Conservation (phyloP, 371 early-diverging fungal species). For the Chytridium lagenaria region DNA sequence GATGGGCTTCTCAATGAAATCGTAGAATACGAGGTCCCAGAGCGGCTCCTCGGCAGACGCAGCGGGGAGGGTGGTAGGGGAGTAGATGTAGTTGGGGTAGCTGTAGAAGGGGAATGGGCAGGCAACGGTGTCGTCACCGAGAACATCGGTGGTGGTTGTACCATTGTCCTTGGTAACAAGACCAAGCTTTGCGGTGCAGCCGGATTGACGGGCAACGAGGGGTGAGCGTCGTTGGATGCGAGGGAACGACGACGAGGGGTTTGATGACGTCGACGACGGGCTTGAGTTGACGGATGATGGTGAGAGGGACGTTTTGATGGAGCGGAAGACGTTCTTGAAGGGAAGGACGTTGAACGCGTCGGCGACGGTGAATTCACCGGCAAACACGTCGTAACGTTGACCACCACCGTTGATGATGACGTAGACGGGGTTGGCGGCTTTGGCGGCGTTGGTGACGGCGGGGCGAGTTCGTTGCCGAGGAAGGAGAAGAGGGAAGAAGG, state of each 20-base stretch:
- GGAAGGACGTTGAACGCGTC: conserved; percentile 60
- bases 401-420: conserved; percentile 58
- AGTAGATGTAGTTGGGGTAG: conserved; percentile 31
- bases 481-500: conserved; percentile 53
- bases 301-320: conserved; percentile 21
- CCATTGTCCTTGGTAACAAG: conserved; percentile 32
- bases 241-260: not conserved
- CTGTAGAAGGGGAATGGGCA: conserved; percentile 25
- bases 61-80: conserved; percentile 22
- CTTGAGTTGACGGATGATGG: conserved; percentile 16
- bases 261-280: not conserved
- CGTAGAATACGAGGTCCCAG: conserved; percentile 32
- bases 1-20: conserved; percentile 23
- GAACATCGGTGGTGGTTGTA: conserved; percentile 3
- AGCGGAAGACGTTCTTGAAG: conserved; percentile 53
- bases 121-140: conserved; percentile 33
- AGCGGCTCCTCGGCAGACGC: not conserved
- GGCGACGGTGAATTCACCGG: conserved; percentile 60
- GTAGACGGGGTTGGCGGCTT: conserved; percentile 50
- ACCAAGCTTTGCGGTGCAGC: conserved; percentile 24
- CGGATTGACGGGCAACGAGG: not conserved
- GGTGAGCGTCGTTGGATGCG: not conserved
- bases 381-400: conserved; percentile 60
- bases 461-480: conserved; percentile 56
- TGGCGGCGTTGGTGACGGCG: conserved; percentile 29